Evolutionary conservation across 768 basidiomycete species (phyloP).

Genomic region (Boletus reticulatus): DNA sequence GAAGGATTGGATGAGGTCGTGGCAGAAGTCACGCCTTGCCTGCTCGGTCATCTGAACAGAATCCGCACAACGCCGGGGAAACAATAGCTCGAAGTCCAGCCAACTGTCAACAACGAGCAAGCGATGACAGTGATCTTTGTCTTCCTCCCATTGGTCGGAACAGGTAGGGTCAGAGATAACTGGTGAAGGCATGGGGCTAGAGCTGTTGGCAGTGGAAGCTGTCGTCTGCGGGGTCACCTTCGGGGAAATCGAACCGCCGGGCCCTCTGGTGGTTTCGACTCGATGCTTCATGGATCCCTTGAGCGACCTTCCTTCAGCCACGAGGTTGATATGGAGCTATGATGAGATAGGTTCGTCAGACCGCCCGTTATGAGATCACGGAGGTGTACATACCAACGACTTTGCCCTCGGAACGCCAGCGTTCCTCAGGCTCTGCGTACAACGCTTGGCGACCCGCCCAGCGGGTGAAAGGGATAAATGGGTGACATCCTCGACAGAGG

Average conservation of each 20-base stretch:
- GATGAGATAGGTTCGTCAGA: neutral
- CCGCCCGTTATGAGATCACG: neutral
- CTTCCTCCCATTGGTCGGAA: neutral
- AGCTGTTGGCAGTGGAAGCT: neutral
- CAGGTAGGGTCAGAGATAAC: neutral
- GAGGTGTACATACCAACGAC: constrained; percentile 1
- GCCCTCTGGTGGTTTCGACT: neutral
- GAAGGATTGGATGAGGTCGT: constrained; percentile 4
- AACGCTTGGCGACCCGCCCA: neutral
- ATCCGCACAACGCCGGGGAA: neutral
- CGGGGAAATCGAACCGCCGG: neutral
- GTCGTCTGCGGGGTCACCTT: neutral
- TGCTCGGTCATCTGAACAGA: neutral
- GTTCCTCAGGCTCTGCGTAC: constrained; percentile 3
- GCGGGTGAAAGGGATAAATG: constrained; percentile 5
- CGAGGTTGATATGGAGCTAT: constrained; percentile 9
- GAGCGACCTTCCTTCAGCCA: constrained; percentile 1
- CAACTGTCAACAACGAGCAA: constrained; percentile 1
- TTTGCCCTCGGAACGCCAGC: constrained; percentile 10
- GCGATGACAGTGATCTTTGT: neutral
- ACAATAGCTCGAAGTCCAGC: constrained; percentile 2
- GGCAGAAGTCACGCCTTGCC: constrained; percentile 10
- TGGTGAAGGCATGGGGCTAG: neutral
- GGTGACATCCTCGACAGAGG: constrained; percentile 13
- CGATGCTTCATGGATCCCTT: neutral